phyloP scores from a whole-genome alignment of 495 filamentous ascomycete genomes.

The Aspergillus cavernicola region DNA sequence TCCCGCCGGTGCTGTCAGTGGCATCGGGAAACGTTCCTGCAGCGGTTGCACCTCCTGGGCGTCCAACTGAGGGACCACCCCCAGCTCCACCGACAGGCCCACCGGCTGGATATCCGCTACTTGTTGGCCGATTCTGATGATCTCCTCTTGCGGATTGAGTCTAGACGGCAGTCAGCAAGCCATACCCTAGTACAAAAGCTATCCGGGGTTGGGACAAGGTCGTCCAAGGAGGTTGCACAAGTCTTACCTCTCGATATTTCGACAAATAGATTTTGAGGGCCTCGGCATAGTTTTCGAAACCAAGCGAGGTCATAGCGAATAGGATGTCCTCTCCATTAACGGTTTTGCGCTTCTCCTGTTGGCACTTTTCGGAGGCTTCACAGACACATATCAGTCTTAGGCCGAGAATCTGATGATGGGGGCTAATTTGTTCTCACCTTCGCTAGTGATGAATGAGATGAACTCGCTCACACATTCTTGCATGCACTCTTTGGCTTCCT shows the following conservation, averaged over 20 bases:
- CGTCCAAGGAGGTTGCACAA: slow-evolving; percentile 24
- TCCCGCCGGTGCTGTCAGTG: slow-evolving; percentile 54
- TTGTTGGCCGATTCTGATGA: slow-evolving; percentile 64
- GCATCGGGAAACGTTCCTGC: slow-evolving; percentile 50
- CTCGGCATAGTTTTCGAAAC: slow-evolving; percentile 98
- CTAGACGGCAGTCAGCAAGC: slow-evolving; percentile 36
- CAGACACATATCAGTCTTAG: slow-evolving; percentile 9
- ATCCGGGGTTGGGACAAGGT: slow-evolving; percentile 10
- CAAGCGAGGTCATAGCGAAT: slow-evolving; percentile 97
- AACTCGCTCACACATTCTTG: slow-evolving; percentile 99
- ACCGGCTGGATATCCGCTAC: slow-evolving; percentile 62
- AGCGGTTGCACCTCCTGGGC: slow-evolving; percentile 30
- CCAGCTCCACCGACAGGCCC: slow-evolving; percentile 45
- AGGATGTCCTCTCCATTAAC: slow-evolving; percentile 98
- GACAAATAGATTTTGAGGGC: slow-evolving; percentile 96
- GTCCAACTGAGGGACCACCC: slow-evolving; percentile 43
- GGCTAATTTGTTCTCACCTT: slow-evolving; percentile 57
- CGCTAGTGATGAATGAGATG: slow-evolving; percentile 99
- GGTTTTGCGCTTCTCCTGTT: slow-evolving; percentile 98
- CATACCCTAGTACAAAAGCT: background rate
- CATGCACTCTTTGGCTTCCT: slow-evolving; percentile 99
- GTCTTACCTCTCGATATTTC: slow-evolving; percentile 94
- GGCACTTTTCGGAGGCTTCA: slow-evolving; percentile 96
- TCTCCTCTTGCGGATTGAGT: slow-evolving; percentile 76
- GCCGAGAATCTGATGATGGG: slow-evolving; percentile 1